Base-by-base conservation (phyloP, 2,329 filamentous ascomycete genomes). In the Apiospora aurea region DNA sequence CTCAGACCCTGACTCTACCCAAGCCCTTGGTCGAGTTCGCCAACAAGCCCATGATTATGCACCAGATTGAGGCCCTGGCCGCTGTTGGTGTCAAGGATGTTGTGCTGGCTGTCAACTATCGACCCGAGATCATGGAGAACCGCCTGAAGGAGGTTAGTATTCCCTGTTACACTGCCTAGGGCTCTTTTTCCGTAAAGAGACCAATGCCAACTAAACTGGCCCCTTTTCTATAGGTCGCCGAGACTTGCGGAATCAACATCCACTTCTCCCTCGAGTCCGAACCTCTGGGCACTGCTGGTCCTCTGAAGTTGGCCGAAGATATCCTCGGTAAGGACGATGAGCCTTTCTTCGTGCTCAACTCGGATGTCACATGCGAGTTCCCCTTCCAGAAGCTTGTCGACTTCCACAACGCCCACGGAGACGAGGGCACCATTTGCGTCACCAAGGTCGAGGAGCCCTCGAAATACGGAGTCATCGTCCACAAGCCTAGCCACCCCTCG, bases 401-500 rank as follows among this genome's bases (percentile, higher is more conserved):
- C 26, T 98, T 97, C 90, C 96, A 98, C 90, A 96, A 94, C 85
- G 85, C 86, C 72, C 96, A 99, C 84, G 96, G 96, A 73, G 90
- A 97, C 69, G 96, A 99, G 87, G 96, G 96, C 77, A 99, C 96
- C 77, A 99, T 99, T 80, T 93, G 97, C 67, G 96, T 98, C 75
- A 99, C 96, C 80, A 99, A 98, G 89, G 96, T 99, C 70, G 96
- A 99, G 86, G 96, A 99, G 85, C 96, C 96, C 61, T 97, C 94
- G 81, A 99, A 99, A 86, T 99, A 98, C 83, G 96, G 96, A 90
- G 96, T 99, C 78, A 92, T 99, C 71, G 96, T 99, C 43, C 96
- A 98, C 91, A 96, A 97, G 88, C 94, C 95, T 74, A 93, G 92
- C 83, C 94, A 97, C 85, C 86, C 94, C 71, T 94, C 94, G 67